Evolutionary conservation across 805 yeast species (phyloP), one percentile per base, ranked within the genome.

Genomic region (Clavispora vitiphila): DNA sequence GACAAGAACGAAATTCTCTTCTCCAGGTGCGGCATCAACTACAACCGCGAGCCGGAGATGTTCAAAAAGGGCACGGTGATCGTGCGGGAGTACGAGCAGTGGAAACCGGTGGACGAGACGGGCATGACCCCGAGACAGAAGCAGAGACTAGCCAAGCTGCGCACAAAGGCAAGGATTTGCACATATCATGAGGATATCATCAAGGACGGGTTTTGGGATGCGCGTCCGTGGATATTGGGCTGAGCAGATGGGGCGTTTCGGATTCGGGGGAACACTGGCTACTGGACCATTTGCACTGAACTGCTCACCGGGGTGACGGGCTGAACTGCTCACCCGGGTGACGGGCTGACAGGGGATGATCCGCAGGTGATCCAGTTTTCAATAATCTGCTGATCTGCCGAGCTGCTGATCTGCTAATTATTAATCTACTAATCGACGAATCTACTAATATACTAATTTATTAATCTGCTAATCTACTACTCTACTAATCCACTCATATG

Each of bases 1-100:
- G 97, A 91, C 54, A 93, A 93, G 59, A 86, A 93, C 57, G 99
- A 93, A 58, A 80, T 93, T 2, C 60, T 93, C 45, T 93, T 85
- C 56, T 64, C 73, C 18, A 76, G 80, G 45, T 86, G 90, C 61
- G 85, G 85, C 0, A 80, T 91, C 34, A 93, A 93, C 57, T 93
- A 93, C 64, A 93, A 93, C 58, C 79, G 86, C 49, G 97, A 91
- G 62, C 86, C 85, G 0, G 96, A 86, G 41, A 81, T 89, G 47
- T 93, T 66, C 65, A 86, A 83, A 48, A 93, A 91, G 65, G 99
- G 99, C 2, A 79, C 90, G 0, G 62, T 77, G 2, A 59, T 78
- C 14, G 67, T 80, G 3, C 66, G 90, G 53, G 81, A 79, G 40
- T 53, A 57, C 23, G 55, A 54, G n/a, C 46, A 47, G 18, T 54